Percentiles rank a stretch among this genome's conserved stretches.
These are phyloP conservation scores for Ogataea pignaliae DNA, from an alignment of 805 yeast genomes.

Conservation along the genomic window DNA sequence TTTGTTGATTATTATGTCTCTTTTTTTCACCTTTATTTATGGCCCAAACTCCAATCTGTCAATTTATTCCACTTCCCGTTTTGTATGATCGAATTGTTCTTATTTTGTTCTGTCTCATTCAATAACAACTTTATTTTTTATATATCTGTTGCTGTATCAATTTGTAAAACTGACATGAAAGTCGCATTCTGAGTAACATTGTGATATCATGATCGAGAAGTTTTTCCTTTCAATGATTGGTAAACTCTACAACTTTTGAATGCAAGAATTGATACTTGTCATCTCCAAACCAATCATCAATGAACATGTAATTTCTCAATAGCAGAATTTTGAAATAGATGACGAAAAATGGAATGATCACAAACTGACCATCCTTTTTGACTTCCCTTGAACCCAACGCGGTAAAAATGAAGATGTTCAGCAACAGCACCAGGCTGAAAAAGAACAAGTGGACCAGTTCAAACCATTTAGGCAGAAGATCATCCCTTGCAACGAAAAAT, in stretches of 20 bases:
- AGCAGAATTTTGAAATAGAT: slow-evolving; percentile 10
- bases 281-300: slow-evolving; percentile 20
- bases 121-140: neutral
- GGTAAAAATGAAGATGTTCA: slow-evolving; percentile 5
- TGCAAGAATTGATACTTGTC: slow-evolving; percentile 7
- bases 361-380: slow-evolving; percentile 5
- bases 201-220: no score
- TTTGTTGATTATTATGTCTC: neutral
- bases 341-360: slow-evolving; percentile 6
- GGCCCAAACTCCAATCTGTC: neutral
- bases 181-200: no score
- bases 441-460: slow-evolving; percentile 9
- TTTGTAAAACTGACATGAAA: no score
- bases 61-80: neutral
- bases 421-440: slow-evolving; percentile 3
- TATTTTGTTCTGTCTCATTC: neutral
- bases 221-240: neutral
- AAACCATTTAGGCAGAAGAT: slow-evolving; percentile 2
- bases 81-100: neutral
- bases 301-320: slow-evolving; percentile 5
- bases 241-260: slow-evolving; percentile 4
- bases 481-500: neutral
- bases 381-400: slow-evolving; percentile 14
- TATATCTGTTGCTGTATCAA: neutral
- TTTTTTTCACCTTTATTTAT: neutral